These are phyloP conservation scores for Ogataea methanolica DNA, from an alignment of 805 yeast species.

Conservation along the genomic window DNA sequence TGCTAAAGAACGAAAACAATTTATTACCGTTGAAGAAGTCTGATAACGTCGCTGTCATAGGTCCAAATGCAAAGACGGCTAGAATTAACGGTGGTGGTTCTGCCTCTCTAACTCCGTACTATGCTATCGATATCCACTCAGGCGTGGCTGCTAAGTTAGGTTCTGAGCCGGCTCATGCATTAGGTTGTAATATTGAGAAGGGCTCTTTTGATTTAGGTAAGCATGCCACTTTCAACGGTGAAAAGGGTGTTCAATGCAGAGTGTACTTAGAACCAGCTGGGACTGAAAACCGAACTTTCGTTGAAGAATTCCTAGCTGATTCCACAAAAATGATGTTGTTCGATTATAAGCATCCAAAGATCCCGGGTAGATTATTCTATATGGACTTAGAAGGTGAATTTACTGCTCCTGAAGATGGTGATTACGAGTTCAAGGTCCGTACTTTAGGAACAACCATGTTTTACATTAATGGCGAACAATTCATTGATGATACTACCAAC, in stretches of 20 bases:
- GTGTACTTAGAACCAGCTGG: conserved; percentile 21
- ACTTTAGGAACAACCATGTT: conserved; percentile 53
- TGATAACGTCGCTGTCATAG: conserved; percentile 46
- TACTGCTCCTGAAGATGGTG: conserved; percentile 43
- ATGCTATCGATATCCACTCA: conserved; percentile 4
- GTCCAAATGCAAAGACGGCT: conserved; percentile 49
- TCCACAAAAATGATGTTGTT: conserved; percentile 6
- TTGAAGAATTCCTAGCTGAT: conserved; percentile 19
- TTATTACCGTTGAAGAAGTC: conserved; percentile 43
- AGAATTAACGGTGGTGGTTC: conserved; percentile 59
- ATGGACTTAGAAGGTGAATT: conserved; percentile 41
- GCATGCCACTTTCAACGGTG: conserved; percentile 1
- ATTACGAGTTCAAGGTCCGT: conserved; percentile 47
- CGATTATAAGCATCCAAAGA: conserved; percentile 26
- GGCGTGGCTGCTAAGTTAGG: conserved; percentile 14
- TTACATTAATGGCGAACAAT: conserved; percentile 45
- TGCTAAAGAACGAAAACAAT: conserved; percentile 47
- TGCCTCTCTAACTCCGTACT: conserved; percentile 34
- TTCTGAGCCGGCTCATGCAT: conserved; percentile 21
- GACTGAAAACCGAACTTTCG: conserved; percentile 12
- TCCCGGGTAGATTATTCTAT: conserved; percentile 31
- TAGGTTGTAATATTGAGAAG: conserved; percentile 28
- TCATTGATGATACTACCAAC: conserved; percentile 52
- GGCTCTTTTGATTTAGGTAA: conserved; percentile 6
- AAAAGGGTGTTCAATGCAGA: conserved; percentile 21